phyloP scores from a whole-genome alignment of 192 early-diverging fungal species.

The Umbelopsis vinacea region DNA sequence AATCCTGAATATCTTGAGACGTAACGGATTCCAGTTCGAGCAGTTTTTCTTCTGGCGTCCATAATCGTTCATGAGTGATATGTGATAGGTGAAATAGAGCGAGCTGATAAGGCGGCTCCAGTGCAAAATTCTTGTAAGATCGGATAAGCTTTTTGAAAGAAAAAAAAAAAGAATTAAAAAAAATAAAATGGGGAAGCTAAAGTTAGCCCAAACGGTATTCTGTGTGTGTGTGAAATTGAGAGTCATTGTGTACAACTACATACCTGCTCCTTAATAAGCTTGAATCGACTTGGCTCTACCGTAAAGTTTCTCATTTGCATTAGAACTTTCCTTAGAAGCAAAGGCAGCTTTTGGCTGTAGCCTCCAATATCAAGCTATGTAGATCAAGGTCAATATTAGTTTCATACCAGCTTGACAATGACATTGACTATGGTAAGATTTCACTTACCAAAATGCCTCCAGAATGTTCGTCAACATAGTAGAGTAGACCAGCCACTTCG shows the following conservation, averaged over 20 bases:
- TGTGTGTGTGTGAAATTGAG: no score
- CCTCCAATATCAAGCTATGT: slow-evolving; percentile 65
- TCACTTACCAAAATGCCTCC: slow-evolving; percentile 59
- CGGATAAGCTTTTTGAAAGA: slow-evolving; percentile 49
- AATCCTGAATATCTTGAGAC: slow-evolving; percentile 72
- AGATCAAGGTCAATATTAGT: slow-evolving; percentile 52
- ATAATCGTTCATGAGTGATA: slow-evolving; percentile 79
- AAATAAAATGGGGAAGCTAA: background rate
- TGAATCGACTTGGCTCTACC: slow-evolving; percentile 67
- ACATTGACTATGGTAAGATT: background rate
- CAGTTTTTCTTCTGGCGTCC: slow-evolving; percentile 80
- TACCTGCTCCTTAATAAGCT: slow-evolving; percentile 68
- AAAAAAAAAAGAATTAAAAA: background rate
- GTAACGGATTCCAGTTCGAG: slow-evolving; percentile 71
- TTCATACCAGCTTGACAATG: background rate
- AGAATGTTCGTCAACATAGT: slow-evolving; percentile 53
- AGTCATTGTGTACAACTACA: background rate
- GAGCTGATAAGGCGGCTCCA: slow-evolving; percentile 81
- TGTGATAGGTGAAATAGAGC: slow-evolving; percentile 76
- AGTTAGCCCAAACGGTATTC: background rate
- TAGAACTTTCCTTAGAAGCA: slow-evolving; percentile 69
- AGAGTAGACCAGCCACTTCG: slow-evolving; percentile 59
- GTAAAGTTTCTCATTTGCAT: slow-evolving; percentile 59
- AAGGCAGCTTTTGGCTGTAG: slow-evolving; percentile 82
- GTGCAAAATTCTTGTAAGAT: slow-evolving; percentile 76